Percentiles rank a stretch among this genome's conserved stretches.
phyloP scores from a whole-genome alignment of 2,329 filamentous ascomycete genomes.

The Fusarium sublunatum region DNA sequence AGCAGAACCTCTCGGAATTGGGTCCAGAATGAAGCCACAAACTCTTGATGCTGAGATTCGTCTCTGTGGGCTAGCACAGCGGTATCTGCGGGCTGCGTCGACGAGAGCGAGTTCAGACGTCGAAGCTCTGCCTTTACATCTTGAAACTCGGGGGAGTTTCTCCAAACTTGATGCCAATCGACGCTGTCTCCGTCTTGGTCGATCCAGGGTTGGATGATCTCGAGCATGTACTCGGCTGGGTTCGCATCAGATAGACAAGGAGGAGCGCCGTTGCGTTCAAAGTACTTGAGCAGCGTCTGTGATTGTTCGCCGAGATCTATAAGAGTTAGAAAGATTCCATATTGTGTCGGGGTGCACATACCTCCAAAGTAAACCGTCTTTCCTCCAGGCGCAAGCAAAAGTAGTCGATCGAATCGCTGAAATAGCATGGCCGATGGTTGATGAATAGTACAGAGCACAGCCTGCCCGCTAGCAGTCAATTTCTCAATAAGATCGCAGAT shows the following conservation, averaged over 20 bases:
- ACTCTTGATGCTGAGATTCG: constrained; percentile 46
- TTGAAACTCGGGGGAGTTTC: constrained; percentile 55
- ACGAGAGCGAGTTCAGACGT: constrained; percentile 25
- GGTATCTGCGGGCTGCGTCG: not conserved
- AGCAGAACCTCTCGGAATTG: constrained; percentile 54
- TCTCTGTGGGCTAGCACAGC: not conserved
- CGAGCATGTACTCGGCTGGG: constrained; percentile 75
- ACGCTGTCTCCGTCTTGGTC: constrained; percentile 54
- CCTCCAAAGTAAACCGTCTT: constrained; percentile 71
- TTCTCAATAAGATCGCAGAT: constrained; percentile 79
- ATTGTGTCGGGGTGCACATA: constrained; percentile 37
- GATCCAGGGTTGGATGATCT: constrained; percentile 46
- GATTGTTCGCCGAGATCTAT: constrained; percentile 55
- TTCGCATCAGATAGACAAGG: constrained; percentile 67
- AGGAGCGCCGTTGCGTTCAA: constrained; percentile 69
- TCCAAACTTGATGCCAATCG: constrained; percentile 56
- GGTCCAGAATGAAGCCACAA: constrained; percentile 47
- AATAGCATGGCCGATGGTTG: constrained; percentile 60
- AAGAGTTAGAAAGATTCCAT: not conserved
- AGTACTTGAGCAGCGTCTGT: constrained; percentile 64
- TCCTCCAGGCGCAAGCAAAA: constrained; percentile 66
- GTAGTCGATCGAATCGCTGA: constrained; percentile 63
- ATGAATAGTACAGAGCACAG: constrained; percentile 60
- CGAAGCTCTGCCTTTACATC: constrained; percentile 43
- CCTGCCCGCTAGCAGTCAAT: constrained; percentile 60